Evolutionary conservation across 805 yeast genomes (phyloP), one percentile per base, ranked within the genome.

Genomic region (Kregervanrija fluxuum): DNA sequence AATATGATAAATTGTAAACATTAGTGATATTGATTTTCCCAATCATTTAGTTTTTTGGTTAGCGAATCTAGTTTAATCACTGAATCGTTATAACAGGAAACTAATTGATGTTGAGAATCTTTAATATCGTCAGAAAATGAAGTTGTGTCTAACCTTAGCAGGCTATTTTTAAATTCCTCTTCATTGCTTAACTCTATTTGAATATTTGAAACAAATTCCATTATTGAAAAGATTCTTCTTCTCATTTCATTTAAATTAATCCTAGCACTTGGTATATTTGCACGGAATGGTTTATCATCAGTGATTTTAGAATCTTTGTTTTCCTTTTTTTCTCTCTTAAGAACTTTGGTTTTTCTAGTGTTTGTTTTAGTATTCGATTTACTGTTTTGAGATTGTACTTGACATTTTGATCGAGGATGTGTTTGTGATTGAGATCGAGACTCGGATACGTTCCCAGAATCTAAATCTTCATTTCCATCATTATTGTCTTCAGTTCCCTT

Each of bases 121-220:
- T 45, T 43, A 10, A 56, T 57, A 30, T 65, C 70, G 69, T 75
- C 47, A 8, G 47, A 38, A 13, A 49, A 14, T 11, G 44, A 47
- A 4, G 68, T 72, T 9, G 48, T 49, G 5, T 52, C 50, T 41
- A 58, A 48, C 14, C 49, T 47, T 14, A 61, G 50, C 9, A 62
- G 41, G 33, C 54, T 53, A 35, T 57, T 68, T 44, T 80, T 79
- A 37, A 73, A 76, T n/a, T 72, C 66, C 52, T 81, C 82, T 54
- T 89, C 96, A 42, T 76, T 77, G 39, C 82, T 81, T 48, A 91
- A 66, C 57, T 91, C 98, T 49, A 82, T 64, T 61, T 89, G 96
- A 1, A 95, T 85, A 43, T 95, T 73, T 11, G 90, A 87, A 22
- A 91, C 75, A 73, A 90, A 93, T 64, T 93, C 98, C 54, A 91